Base-by-base conservation (phyloP, 768 basidiomycete genomes). In the Lyophyllum semitale region DNA sequence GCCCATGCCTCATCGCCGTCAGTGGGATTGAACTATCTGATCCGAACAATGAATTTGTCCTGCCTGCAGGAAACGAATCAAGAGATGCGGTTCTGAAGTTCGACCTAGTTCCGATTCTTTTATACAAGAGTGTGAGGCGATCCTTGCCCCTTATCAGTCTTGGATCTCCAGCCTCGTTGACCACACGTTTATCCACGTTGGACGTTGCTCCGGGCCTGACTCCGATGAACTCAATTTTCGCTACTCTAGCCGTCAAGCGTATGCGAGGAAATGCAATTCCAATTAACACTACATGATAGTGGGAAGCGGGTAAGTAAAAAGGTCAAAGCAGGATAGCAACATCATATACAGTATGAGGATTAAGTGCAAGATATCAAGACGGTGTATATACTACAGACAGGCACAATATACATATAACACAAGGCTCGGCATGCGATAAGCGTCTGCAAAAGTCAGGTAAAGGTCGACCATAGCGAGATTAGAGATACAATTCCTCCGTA, bases 401-500 rank as follows among this genome's bases (percentile, higher is more conserved):
- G 29, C 37, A 46, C 50, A 55, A 55, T 61, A 60, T 60, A 59
- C 30, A 58, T 62, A 64, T 64, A 43, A 42, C 50, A 61, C 60
- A 61, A 49, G 27, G 50, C 43, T 58, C 52, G 48, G 49, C 54
- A 38, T 65, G 60, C 57, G 51, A 45, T 58, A 20, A 53, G 51
- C 56, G 40, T 61, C 59, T 59, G 54, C 50, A 59, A 46, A 44
- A 38, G 45, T 57, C 48, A 46, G 40, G 30, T 38, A 42, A 58
- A 51, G 44, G 48, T 37, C 38, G 42, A 55, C 52, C 61, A 55
- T 54, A 47, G 33, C 56, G 51, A 60, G 41, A 59, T 58, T 65
- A 65, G 58, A 56, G 58, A 63, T 65, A 65, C 60, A 65, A 37
- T 63, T 59, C 60, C 57, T 63, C 64, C 64, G 51, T 49, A 25